Base-by-base conservation (phyloP, 805 yeast genomes). In the Cephaloascus albidus region DNA sequence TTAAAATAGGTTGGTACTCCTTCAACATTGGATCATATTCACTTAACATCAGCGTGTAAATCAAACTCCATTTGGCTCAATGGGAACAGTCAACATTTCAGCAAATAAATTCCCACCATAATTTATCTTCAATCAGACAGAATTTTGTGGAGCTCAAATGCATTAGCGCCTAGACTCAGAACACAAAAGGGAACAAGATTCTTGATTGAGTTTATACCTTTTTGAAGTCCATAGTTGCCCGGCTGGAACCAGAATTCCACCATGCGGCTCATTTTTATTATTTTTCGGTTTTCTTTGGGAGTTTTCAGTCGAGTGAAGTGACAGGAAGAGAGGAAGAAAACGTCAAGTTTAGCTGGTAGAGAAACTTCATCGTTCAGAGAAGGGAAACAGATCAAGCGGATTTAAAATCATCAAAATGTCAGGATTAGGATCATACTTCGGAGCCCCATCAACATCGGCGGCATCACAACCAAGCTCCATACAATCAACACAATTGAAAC, bases 401-500 rank as follows among this genome's bases (percentile, higher is more conserved):
- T 5, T 31, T 31, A 31, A 15, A n/a, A n/a, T n/a, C n/a, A n/a
- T 14, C 18, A 31, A 16, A 15, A 31, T 31, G 33, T 31, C 33
- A 31, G 18, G 33, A 8, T 31, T 31, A 31, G 33, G 33, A 8
- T 31, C 33, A 31, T 31, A 31, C 14, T 31, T 31, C 33, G 33
- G 33, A 8, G 16, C n/a, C 8, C 18, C 33, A n/a, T 31, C 33
- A 10, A 31, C 28, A 6, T 23, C 28, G 6, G 12, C 28, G 8
- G 36, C 36, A 10, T 16, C 36, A 10, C 36, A 34, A 17, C 36
- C 20, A 34, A 34, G 15, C 23, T 18, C 36, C 6, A 17, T 38
- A 1, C 56, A 57, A 33, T 49, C 71, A 4, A 64, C 68, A 38
- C 69, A 73, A 45, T 49, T 80, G 43, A 81, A 81, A 53, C 72